phyloP scores from a whole-genome alignment of 768 basidiomycete species.

The Candolleomyces efflorescens region DNA sequence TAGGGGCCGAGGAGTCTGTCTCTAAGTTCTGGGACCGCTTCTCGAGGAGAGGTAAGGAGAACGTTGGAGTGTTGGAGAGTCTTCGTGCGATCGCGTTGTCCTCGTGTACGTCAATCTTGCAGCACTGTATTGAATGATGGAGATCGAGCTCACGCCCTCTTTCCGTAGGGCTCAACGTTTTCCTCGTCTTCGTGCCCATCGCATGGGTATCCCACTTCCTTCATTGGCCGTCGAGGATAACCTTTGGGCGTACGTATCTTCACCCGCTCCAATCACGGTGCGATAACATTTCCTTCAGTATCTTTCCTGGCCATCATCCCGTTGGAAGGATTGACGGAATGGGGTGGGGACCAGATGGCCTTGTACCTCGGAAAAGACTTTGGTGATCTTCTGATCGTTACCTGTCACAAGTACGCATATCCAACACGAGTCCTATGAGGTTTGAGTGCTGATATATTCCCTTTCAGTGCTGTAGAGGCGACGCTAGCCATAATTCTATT shows the following conservation, averaged over 20 bases:
- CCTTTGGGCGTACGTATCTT: conserved; percentile 41
- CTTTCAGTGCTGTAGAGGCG: conserved; percentile 59
- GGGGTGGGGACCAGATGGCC: conserved; percentile 43
- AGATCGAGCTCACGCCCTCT: background rate
- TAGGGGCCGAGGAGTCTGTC: conserved; percentile 1
- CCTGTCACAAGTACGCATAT: conserved; percentile 59
- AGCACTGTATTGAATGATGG: background rate
- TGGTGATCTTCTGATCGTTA: conserved; percentile 63
- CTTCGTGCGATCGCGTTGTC: conserved; percentile 43
- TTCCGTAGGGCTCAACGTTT: conserved; percentile 50
- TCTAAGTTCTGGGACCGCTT: conserved; percentile 41
- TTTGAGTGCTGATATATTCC: background rate
- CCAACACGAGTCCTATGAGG: background rate
- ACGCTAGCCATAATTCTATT: conserved; percentile 67
- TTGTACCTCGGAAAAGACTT: conserved; percentile 40
- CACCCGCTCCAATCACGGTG: background rate
- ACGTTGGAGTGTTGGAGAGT: conserved; percentile 40
- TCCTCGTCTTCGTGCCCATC: conserved; percentile 54
- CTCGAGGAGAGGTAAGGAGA: conserved; percentile 39
- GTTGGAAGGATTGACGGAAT: conserved; percentile 64
- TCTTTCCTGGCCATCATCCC: conserved; percentile 65
- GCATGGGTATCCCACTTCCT: conserved; percentile 58
- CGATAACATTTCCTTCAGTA: conserved; percentile 31
- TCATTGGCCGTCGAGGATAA: conserved; percentile 30
- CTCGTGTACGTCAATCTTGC: conserved; percentile 39